Evolutionary conservation across 306 rosid genomes (phyloP), one percentile per base, ranked within the genome.

Genomic region (Adenanthera pavonina): DNA sequence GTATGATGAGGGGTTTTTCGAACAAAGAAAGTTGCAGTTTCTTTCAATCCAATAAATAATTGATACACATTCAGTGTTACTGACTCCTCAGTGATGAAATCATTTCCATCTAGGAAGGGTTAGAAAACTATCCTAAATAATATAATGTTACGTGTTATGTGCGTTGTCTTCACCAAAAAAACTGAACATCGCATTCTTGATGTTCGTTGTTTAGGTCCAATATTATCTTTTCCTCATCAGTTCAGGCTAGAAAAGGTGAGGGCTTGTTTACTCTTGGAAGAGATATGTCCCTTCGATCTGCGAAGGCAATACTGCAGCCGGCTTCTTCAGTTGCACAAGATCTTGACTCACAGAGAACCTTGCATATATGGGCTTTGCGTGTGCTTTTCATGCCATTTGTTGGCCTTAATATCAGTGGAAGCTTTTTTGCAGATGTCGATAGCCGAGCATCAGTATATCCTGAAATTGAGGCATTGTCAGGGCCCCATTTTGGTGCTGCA

Each of bases 331-430:
- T 88, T 76, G 84, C 89, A 1, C 92, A 90, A 80, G 95, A 91
- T 88, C 97, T 94, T 86, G 97, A 78, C 62, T 94, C 97, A 34
- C 86, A 82, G 94, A 90, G 94, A 86, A 89, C 97, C 46, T 91
- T 91, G 86, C 97, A 92, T 85, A 81, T 89, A 64, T 91, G 97
- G 97, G 97, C 97, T 16, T 90, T 97, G 13, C 94, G 90, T 56
- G 91, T 92, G 66, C 97, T 94, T 84, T 97, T 97, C 19, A 94
- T 92, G 97, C 98, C 98, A 25, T 93, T 94, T 19, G 92, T 94
- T 62, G 98, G 97, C 73, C 93, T 94, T 68, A 87, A 91, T 66
- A 87, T 92, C 56, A 94, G 92, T 60, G 93, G 89, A 67, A 54
- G 97, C 46, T 86, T 94, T 56, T 92, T 94, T 84, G 89, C 94